phyloP scores from a whole-genome alignment of 208 protist genomes.

The Leishmania aethiopica region DNA sequence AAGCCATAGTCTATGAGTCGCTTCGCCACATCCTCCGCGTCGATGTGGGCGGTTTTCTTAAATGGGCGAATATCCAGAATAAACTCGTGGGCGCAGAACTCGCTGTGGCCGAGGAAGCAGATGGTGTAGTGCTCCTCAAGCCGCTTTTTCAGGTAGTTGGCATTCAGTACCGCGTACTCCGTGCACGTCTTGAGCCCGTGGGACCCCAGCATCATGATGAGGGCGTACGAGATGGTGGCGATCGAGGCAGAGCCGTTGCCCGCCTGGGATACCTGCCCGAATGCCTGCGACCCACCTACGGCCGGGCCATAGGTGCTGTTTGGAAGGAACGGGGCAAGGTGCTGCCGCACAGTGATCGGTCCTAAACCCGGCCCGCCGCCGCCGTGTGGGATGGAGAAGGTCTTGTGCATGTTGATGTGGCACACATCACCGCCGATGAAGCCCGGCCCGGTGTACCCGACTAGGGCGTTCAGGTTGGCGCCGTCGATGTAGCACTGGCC shows the following conservation, averaged over 20 bases:
- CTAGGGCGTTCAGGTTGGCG: conserved; percentile 98
- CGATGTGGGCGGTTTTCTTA: conserved; percentile 93
- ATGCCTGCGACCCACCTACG: conserved; percentile 64
- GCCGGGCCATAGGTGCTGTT: conserved; percentile 65
- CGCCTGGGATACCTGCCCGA: conserved; percentile 93
- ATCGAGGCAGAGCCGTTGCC: conserved; percentile 96
- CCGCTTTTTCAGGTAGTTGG: conserved; percentile 97
- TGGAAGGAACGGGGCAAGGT: conserved; percentile 95
- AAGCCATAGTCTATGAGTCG: conserved; percentile 98
- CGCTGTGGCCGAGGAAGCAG: conserved; percentile 87
- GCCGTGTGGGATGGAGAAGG: conserved; percentile 97
- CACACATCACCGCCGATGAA: conserved; percentile 98
- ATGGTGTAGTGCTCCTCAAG: conserved; percentile 95
- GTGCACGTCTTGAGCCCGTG: conserved; percentile 91
- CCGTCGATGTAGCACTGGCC: conserved; percentile 98
- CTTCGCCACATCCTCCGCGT: conserved; percentile 98
- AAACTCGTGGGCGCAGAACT: conserved; percentile 97
- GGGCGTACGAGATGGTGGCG: conserved; percentile 96
- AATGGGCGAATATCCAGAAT: conserved; percentile 96
- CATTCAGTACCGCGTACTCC: conserved; percentile 97
- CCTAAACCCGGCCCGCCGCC: conserved; percentile 98
- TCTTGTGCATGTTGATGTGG: conserved; percentile 99
- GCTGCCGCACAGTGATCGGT: conserved; percentile 94
- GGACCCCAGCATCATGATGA: conserved; percentile 96
- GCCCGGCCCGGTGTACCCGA: conserved; percentile 95